Evolutionary conservation across 495 filamentous ascomycete species (phyloP), one percentile per base, ranked within the genome.

Genomic region (Tuber aestivum): DNA sequence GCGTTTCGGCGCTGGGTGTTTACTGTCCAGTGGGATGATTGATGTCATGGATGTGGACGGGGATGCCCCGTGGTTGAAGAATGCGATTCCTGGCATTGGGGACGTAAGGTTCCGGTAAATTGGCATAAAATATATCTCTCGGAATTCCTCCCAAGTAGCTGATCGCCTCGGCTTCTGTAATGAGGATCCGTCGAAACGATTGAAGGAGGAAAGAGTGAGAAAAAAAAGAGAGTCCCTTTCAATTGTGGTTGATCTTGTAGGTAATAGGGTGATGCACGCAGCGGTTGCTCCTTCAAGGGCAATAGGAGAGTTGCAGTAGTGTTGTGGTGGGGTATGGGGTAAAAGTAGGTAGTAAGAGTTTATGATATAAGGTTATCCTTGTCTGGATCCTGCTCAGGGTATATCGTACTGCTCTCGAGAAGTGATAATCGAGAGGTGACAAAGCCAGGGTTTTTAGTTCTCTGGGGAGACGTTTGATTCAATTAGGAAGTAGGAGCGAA

Each of bases 71-170:
- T n/a, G 41, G 18, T 44, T 50, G 70, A 44, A 50, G 40, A 65
- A 48, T 70, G 50, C 78, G 44, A 70, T 75, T 56, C 72, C 56
- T 8, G 69, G 38, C 41, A 44, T 42, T 70, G 48, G 72, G 41
- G 61, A 65, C 21, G 73, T 79, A 71, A 79, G 76, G 56, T 79
- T 75, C n/a, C n/a, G 73, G 48, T 79, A 79, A 79, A 79, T 71
- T 65, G 78, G 78, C 78, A 79, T 79, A 79, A 75, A 78, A 65
- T 35, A 68, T 38, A 71, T 23, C 56, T 71, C 45, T 18, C 56
- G 35, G 56, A 65, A 65, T 65, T 14, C 4, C 27, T 35, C 27
- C 10, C 12, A 35, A 4, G 27, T 65, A 65, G 56, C 12, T 35
- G 35, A 65, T 35, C 16, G 27, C 3, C 27, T 18, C 27, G 2